Conservation (phyloP, 2,329 filamentous ascomycete genomes). For the Akanthomyces lecanii region DNA sequence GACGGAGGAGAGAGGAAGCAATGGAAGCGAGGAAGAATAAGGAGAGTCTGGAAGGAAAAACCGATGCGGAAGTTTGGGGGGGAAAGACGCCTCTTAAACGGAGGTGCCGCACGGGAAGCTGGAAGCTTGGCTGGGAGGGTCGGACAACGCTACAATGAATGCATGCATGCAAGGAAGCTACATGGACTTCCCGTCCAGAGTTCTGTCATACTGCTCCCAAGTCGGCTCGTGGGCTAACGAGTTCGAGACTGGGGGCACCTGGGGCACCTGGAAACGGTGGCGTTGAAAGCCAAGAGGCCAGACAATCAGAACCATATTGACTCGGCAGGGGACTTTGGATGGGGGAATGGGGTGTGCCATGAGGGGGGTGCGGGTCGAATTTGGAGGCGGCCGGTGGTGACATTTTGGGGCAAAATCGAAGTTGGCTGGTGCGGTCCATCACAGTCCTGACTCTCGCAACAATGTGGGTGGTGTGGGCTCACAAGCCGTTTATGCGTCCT, state of each 20-base stretch:
- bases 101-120: slow-evolving; percentile 5
- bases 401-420: background rate
- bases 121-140: slow-evolving; percentile 13
- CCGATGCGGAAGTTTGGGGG: background rate
- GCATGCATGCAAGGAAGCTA: slow-evolving; percentile 6
- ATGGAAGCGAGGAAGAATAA: background rate
- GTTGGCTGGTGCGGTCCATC: background rate
- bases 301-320: slow-evolving; percentile 13
- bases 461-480: slow-evolving; percentile 1
- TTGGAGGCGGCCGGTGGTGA: slow-evolving; percentile 5
- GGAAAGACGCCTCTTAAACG: slow-evolving; percentile 15
- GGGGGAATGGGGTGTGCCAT: background rate
- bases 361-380: background rate
- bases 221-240: slow-evolving; percentile 13
- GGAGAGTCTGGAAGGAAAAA: slow-evolving; percentile 4
- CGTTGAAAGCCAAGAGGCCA: slow-evolving; percentile 16
- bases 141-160: slow-evolving; percentile 11
- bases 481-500: background rate
- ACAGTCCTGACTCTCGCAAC: background rate
- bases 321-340: slow-evolving; percentile 16
- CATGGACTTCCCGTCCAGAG: background rate
- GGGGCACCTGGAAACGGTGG: slow-evolving; percentile 15
- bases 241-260: slow-evolving; percentile 13
- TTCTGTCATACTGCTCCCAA: slow-evolving; percentile 15
- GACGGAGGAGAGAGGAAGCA: background rate